Evolutionary conservation across 1,284 basidiomycete genomes (phyloP), one percentile per base, ranked within the genome.

Genomic region (Papiliotrema laurentii): DNA sequence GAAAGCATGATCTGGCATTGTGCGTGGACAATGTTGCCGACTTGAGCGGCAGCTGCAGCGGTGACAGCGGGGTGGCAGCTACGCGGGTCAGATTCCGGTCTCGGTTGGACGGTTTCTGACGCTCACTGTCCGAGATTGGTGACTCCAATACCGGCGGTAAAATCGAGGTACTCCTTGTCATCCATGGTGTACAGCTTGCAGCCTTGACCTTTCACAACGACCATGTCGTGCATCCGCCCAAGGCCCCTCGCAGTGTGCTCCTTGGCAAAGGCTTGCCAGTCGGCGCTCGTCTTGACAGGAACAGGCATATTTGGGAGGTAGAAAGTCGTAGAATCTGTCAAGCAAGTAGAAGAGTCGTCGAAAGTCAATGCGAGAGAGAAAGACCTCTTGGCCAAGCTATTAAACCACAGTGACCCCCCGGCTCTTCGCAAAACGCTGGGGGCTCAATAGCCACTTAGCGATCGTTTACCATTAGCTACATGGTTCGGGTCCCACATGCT

Each of bases 321-420:
- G 72, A 97, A 97, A 38, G 80, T 79, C 0, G 93, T 93, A 43
- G 84, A 91, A 72, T 97, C 94, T 92, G 97, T 97, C 18, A 97
- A 76, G 69, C 97, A 97, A 66, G n/a, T n/a, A n/a, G n/a, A n/a
- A n/a, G n/a, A n/a, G n/a, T n/a, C n/a, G n/a, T n/a, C n/a, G n/a
- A n/a, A n/a, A n/a, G n/a, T n/a, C n/a, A n/a, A n/a, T n/a, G n/a
- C n/a, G n/a, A n/a, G n/a, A n/a, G n/a, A n/a, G n/a, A n/a, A n/a
- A n/a, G n/a, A n/a, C n/a, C n/a, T n/a, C n/a, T n/a, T n/a, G n/a
- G n/a, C n/a, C n/a, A n/a, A n/a, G n/a, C n/a, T n/a, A n/a, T n/a
- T n/a, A n/a, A n/a, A n/a, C n/a, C n/a, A n/a, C n/a, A n/a, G n/a
- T n/a, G n/a, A n/a, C n/a, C n/a, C n/a, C n/a, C n/a, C n/a, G n/a